Evolutionary conservation across 2,329 filamentous ascomycete species (phyloP), one percentile per base, ranked within the genome.

Genomic region (Didymella pinodella): DNA sequence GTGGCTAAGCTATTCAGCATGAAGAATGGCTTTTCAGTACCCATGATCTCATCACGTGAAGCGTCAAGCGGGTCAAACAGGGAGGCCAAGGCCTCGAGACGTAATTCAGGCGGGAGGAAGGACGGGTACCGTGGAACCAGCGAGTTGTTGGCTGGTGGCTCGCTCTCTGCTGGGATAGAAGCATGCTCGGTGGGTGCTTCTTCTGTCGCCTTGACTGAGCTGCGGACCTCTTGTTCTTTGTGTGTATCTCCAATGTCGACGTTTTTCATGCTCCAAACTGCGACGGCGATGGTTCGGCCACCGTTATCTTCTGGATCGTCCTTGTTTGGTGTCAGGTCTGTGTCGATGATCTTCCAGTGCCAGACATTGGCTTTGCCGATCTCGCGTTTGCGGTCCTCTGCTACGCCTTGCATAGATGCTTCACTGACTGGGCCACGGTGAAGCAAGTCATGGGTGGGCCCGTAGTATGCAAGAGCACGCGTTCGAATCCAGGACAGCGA

Each of bases 21-120:
- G 16, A 75, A 56, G 44, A 69, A 73, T 2, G 63, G 65, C 2
- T 53, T 48, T 20, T 51, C 40, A 0, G 49, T 51, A 2, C 67
- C 71, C 71, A 76, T 74, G 31, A 74, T 69, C 11, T 69, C 65
- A 3, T 62, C 36, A 18, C 68, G 59, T 6, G 70, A 70, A 4
- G 51, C 64, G 2, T 67, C 55, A 1, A 76, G 48, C 7, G 72
- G 72, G 3, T 51, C 59, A 2, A 76, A 57, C 0, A 73, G 50
- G 3, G 77, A 74, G 0, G 18, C 25, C 2, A 76, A 48, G 8
- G 66, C 69, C n/a, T 72, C 67, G 2, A 71, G 50, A 3, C 67
- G 67, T 11, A 74, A 26, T 63, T 92, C 91, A 0, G 91, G 89
- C 0, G 94, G 94, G 31, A 97, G 84, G 54, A 91, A 88, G 52